phyloP scores from a whole-genome alignment of 1,139 yeast genomes.

The Blastobotrys elegans region DNA sequence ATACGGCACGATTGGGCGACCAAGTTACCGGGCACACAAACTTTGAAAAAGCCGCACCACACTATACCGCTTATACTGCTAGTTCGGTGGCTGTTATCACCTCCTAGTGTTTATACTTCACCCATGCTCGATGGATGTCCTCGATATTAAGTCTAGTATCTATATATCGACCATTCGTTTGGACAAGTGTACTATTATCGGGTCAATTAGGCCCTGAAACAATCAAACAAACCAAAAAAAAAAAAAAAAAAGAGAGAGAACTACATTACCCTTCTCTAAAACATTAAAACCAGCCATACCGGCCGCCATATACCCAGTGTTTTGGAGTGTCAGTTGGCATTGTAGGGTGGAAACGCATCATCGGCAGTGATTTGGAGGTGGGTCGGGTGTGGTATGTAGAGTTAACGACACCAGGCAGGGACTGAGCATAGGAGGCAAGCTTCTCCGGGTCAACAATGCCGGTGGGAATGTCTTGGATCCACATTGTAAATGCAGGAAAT shows the following conservation, averaged over 20 bases:
- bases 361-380: constrained; percentile 28
- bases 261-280: not conserved
- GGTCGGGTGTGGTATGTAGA: constrained; percentile 14
- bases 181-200: too few relatives aligned
- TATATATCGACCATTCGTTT: too few relatives aligned
- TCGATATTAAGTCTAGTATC: too few relatives aligned
- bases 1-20: too few relatives aligned
- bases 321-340: constrained; percentile 13
- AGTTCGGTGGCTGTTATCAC: too few relatives aligned
- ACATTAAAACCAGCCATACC: constrained; percentile 31
- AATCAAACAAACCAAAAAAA: too few relatives aligned
- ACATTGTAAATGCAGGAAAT: constrained; percentile 21
- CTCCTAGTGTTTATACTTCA: too few relatives aligned
- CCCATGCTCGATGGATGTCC: too few relatives aligned
- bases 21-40: too few relatives aligned
- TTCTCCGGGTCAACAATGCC: constrained; percentile 3
- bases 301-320: constrained; percentile 29
- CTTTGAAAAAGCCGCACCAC: too few relatives aligned
- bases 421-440: not conserved
- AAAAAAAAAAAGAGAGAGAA: not conserved
- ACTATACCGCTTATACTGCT: too few relatives aligned
- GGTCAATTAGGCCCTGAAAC: too few relatives aligned
- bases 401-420: constrained; percentile 9
- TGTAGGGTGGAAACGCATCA: constrained; percentile 20
- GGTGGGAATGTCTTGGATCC: constrained; percentile 29